Conservation (phyloP, 225 moss, liverwort and hornwort genomes). For the Marchantia paleacea region DNA sequence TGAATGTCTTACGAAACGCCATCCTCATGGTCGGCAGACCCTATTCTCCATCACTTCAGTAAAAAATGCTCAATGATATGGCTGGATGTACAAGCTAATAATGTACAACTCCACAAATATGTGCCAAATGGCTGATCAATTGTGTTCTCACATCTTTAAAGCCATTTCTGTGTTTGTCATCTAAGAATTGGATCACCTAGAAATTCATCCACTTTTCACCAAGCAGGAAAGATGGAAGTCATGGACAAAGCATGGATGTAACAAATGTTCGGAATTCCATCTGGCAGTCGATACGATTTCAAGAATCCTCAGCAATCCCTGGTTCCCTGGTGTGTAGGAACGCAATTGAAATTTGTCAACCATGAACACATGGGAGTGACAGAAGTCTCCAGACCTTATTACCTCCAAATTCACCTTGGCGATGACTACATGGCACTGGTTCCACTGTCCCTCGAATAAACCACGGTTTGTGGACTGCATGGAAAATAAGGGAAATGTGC, state of each 20-base stretch:
- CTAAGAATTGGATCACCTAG: conserved; percentile 19
- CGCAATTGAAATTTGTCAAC: conserved; percentile 23
- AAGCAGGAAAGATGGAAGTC: conserved; percentile 10
- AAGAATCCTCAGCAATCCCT: conserved; percentile 12
- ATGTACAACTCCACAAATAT: conserved; percentile 40
- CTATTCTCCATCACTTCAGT: conserved; percentile 18
- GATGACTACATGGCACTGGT: neutral
- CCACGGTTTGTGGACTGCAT: conserved; percentile 5
- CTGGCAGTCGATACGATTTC: conserved; percentile 5
- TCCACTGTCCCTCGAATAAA: conserved; percentile 7
- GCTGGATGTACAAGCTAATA: conserved; percentile 36
- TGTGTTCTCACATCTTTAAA: conserved; percentile 16
- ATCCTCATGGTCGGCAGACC: neutral
- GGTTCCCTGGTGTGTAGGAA: conserved; percentile 3
- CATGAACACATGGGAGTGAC: conserved; percentile 14
- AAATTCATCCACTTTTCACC: conserved; percentile 19
- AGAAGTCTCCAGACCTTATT: conserved; percentile 17
- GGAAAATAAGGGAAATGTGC: neutral
- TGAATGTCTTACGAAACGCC: neutral
- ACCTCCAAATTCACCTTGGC: conserved; percentile 17
- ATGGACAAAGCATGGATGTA: conserved; percentile 4
- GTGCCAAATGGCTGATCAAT: conserved; percentile 23
- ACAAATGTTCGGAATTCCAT: neutral
- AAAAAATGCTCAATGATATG: conserved; percentile 23
- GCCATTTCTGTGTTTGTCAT: conserved; percentile 16